Percentiles rank a stretch among this genome's conserved stretches.
phyloP scores from a whole-genome alignment of 495 filamentous ascomycete genomes.

The Oleoguttula mirabilis region DNA sequence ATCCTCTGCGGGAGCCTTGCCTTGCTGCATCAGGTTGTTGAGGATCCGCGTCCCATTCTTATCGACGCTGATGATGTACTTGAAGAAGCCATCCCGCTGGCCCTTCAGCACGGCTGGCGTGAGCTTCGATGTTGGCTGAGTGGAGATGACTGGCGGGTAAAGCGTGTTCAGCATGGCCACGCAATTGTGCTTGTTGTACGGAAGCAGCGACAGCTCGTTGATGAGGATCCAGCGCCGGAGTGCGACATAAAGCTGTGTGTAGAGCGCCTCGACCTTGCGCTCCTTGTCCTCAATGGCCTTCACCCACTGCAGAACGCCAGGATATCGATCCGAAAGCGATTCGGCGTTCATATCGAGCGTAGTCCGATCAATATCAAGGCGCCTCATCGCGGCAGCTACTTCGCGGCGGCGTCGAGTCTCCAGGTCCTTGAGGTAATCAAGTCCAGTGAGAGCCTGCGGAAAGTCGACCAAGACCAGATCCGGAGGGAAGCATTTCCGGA shows the following conservation, averaged over 20 bases:
- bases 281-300: constrained; percentile 41
- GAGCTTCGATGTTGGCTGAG: constrained; percentile 42
- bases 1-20: constrained; percentile 37
- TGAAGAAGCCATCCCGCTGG: constrained; percentile 56
- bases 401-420: constrained; percentile 55
- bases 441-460: constrained; percentile 54
- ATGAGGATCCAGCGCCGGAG: constrained; percentile 61
- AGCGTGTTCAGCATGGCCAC: constrained; percentile 68
- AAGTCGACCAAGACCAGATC: constrained; percentile 54
- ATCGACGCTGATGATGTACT: constrained; percentile 50
- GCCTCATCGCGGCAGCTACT: constrained; percentile 68
- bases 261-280: constrained; percentile 46
- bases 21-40: constrained; percentile 42
- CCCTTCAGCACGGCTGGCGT: constrained; percentile 40
- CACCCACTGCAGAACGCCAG: constrained; percentile 45
- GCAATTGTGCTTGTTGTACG: constrained; percentile 57
- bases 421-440: constrained; percentile 61
- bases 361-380: constrained; percentile 54
- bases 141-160: constrained; percentile 43
- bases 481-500: constrained; percentile 48
- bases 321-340: constrained; percentile 35
- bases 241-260: constrained; percentile 54
- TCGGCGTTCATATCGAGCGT: constrained; percentile 31
- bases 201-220: constrained; percentile 55
- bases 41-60: constrained; percentile 46